Evolutionary conservation across 1,139 yeast species (phyloP).

Genomic region (Yamadazyma taylorii): DNA sequence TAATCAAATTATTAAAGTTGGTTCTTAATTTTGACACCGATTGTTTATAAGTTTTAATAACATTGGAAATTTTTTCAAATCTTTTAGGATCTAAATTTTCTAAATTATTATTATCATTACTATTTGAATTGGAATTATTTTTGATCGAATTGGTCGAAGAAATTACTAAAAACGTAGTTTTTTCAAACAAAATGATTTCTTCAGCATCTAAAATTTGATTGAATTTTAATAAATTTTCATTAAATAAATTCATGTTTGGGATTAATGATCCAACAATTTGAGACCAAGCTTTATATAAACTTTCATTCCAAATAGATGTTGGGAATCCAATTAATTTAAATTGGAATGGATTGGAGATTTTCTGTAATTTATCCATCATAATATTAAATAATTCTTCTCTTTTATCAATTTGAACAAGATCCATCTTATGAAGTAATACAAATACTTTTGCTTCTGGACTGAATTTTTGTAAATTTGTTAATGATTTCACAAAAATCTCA

Average conservation of each 20-base stretch:
- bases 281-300: conserved; percentile 96
- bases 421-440: conserved; percentile 94
- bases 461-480: conserved; percentile 77
- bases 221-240: conserved; percentile 71
- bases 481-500: conserved; percentile 83
- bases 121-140: conserved; percentile 13
- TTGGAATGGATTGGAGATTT: conserved; percentile 75
- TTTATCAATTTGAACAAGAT: conserved; percentile 83
- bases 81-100: conserved; percentile 75
- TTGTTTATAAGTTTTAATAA: conserved; percentile 92
- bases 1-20: conserved; percentile 73
- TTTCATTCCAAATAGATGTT: conserved; percentile 97
- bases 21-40: conserved; percentile 86
- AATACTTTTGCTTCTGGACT: conserved; percentile 92
- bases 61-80: conserved; percentile 90
- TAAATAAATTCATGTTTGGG: conserved; percentile 85
- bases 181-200: conserved; percentile 89
- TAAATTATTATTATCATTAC: conserved; percentile 15
- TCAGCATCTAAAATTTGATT: conserved; percentile 80
- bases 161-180: conserved; percentile 89
- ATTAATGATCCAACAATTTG: conserved; percentile 91
- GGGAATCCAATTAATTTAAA: conserved; percentile 87
- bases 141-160: conserved; percentile 60
- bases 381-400: conserved; percentile 79
- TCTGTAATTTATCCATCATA: conserved; percentile 81